Conservation (phyloP, 139 green algal species). For the Pseudopediastrum boryanum region DNA sequence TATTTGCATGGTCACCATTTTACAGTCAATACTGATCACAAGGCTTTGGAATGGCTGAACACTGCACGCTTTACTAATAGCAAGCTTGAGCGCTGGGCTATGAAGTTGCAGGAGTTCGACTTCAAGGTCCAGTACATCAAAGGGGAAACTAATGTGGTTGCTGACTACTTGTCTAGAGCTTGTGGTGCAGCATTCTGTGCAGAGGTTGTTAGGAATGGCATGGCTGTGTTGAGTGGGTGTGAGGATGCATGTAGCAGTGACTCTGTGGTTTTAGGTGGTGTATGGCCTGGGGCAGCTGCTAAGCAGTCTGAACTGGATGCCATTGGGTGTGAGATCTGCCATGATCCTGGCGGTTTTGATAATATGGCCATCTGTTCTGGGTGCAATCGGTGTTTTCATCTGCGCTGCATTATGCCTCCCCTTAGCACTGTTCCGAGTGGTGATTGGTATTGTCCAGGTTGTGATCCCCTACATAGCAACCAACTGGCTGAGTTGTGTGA, state of each 20-base stretch:
- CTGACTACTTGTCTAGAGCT: background rate
- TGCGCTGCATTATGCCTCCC: conserved; percentile 14
- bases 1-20: conserved; percentile 15
- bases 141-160: background rate
- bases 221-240: background rate
- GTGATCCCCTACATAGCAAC: conserved; percentile 29
- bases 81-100: conserved; percentile 21
- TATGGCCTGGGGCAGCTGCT: conserved; percentile 6
- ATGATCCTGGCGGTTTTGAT: conserved; percentile 14
- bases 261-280: no score
- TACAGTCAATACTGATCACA: conserved; percentile 4
- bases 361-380: conserved; percentile 37
- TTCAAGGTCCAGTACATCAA: background rate
- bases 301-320: conserved; percentile 11
- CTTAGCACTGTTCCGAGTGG: conserved; percentile 29
- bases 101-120: conserved; percentile 24
- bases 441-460: conserved; percentile 21
- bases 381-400: conserved; percentile 15
- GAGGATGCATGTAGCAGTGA: background rate
- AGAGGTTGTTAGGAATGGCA: background rate
- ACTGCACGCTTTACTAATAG: background rate
- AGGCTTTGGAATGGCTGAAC: conserved; percentile 12
- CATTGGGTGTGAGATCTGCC: background rate
- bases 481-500: conserved; percentile 15
- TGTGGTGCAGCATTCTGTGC: background rate